Conservation (phyloP, 768 basidiomycete genomes). For the Hysterangium stoloniferum region DNA sequence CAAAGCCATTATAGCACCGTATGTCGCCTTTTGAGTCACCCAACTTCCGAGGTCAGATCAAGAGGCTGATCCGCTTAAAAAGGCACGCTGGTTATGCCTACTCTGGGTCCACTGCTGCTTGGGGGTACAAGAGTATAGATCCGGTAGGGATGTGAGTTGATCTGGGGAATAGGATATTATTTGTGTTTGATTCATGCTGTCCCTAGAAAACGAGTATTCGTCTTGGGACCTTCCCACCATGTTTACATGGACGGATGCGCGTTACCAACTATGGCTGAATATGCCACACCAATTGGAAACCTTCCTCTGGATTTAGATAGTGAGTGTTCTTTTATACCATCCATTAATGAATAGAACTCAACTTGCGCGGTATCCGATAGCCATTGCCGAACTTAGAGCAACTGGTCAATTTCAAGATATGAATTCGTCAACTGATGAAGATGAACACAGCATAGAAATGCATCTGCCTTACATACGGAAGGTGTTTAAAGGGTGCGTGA, state of each 20-base stretch:
- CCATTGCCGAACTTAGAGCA: constrained; percentile 51
- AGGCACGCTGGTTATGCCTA: constrained; percentile 97
- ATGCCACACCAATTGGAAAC: constrained; percentile 80
- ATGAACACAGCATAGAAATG: constrained; percentile 98
- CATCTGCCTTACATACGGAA: constrained; percentile 89
- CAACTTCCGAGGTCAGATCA: not conserved
- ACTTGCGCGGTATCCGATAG: constrained; percentile 31
- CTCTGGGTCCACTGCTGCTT: constrained; percentile 89
- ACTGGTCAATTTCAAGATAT: constrained; percentile 69
- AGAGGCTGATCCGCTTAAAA: constrained; percentile 7
- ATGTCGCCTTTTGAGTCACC: constrained; percentile 25
- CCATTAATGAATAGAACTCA: not conserved
- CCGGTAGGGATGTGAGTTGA: constrained; percentile 64
- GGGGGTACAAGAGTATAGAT: constrained; percentile 91
- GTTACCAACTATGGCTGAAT: constrained; percentile 65
- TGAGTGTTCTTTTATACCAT: constrained; percentile 30
- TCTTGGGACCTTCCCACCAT: constrained; percentile 95
- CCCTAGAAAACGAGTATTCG: constrained; percentile 79
- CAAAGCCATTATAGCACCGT: constrained; percentile 96
- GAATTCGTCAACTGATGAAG: constrained; percentile 66
- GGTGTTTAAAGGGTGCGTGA: constrained; percentile 65
- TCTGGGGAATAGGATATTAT: not conserved
- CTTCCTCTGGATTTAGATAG: constrained; percentile 74
- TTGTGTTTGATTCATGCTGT: not conserved
- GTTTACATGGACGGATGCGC: constrained; percentile 84